Conservation (phyloP, 2,329 filamentous ascomycete species). For the Fusarium sp. region DNA sequence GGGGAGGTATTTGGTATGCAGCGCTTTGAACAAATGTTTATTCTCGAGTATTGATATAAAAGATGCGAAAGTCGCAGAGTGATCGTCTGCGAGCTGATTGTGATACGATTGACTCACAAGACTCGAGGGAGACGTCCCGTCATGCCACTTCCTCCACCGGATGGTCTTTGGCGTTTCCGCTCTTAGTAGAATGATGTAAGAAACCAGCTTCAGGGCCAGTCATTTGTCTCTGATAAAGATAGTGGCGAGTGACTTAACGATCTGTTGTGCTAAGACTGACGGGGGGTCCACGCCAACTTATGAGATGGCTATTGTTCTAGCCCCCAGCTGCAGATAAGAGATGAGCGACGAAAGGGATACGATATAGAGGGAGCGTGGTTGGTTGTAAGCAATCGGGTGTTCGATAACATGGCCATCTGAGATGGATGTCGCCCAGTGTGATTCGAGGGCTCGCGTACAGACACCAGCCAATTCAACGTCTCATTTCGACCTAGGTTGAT, state of each 20-base stretch:
- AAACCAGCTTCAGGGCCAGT: no score
- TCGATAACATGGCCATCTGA: not conserved
- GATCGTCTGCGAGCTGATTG: not conserved
- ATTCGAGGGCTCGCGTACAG: not conserved
- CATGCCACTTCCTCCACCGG: no score
- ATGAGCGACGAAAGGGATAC: rapidly evolving
- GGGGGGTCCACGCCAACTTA: not conserved
- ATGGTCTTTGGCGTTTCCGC: no score
- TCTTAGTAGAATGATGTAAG: no score
- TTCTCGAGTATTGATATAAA: not conserved
- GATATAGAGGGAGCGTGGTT: not conserved
- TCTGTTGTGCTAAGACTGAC: not conserved
- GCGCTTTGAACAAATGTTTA: not conserved
- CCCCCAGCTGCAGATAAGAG: not conserved
- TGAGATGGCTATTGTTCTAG: not conserved
- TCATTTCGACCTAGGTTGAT: not conserved
- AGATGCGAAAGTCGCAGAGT: not conserved
- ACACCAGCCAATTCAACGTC: not conserved
- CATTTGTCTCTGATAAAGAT: not conserved
- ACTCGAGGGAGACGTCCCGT: not conserved
- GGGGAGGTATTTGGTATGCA: not conserved
- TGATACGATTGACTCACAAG: not conserved
- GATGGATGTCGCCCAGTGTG: not conserved
- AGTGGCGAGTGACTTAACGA: not conserved
- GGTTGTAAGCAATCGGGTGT: not conserved